Percentiles rank a stretch among this genome's conserved stretches.
Evolutionary conservation across 1,284 basidiomycete genomes (phyloP).

Genomic region (Cryptococcus deneoformans): DNA sequence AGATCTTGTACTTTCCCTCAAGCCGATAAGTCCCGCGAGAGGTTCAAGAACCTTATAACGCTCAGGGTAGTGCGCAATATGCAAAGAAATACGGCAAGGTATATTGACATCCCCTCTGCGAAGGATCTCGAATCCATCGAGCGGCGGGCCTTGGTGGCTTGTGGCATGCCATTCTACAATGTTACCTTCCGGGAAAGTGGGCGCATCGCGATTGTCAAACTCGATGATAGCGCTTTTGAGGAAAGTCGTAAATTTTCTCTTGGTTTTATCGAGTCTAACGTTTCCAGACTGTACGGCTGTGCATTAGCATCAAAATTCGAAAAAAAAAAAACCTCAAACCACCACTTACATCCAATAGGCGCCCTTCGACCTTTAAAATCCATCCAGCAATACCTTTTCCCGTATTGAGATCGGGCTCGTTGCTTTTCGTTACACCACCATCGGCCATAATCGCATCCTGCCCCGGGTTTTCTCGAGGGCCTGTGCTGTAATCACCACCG

Average conservation of each 20-base stretch:
- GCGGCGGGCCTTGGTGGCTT: conserved; percentile 59
- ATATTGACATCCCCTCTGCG: conserved; percentile 76
- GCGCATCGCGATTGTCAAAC: conserved; percentile 72
- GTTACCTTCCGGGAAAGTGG: conserved; percentile 68
- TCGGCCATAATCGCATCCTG: conserved; percentile 5
- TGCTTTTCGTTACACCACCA: conserved; percentile 5
- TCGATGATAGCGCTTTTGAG: conserved; percentile 84
- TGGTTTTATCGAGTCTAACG: conserved; percentile 66
- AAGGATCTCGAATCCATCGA: conserved; percentile 87
- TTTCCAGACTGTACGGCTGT: conserved; percentile 48
- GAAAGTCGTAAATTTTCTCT: conserved; percentile 76
- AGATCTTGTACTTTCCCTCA: conserved; percentile 83
- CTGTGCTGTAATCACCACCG: not conserved
- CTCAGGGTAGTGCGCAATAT: conserved; percentile 82
- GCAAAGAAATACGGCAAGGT: conserved; percentile 73
- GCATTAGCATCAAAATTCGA: not conserved
- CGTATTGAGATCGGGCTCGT: conserved; percentile 54
- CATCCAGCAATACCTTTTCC: conserved; percentile 85
- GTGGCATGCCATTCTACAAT: conserved; percentile 55
- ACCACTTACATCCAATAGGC: conserved; percentile 59
- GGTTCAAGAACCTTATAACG: conserved; percentile 79
- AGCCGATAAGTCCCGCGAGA: conserved; percentile 69
- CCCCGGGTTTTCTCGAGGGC: not conserved
- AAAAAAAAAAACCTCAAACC: conserved; percentile 14
- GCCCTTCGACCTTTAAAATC: conserved; percentile 84